Evolutionary conservation across 805 yeast genomes (phyloP), one percentile per base, ranked within the genome.

Genomic region (Starmerella stigmatis): DNA sequence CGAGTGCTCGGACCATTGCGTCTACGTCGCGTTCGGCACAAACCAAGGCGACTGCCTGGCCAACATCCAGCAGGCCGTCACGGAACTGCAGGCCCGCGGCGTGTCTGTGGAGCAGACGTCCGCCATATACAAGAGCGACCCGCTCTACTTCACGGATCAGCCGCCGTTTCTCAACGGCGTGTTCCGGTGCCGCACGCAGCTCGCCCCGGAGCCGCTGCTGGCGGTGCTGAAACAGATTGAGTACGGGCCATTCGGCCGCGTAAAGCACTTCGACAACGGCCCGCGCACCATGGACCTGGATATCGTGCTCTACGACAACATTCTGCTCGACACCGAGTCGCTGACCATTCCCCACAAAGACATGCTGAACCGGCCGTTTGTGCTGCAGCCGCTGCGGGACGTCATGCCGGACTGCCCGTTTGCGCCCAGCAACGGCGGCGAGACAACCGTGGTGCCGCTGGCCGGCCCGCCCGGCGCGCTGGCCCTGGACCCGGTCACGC

Each of bases 271-370:
- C 53, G 88, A 82, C 12, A 92, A 92, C 60, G 96, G 98, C 0
- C 98, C 99, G 8, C 70, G 99, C 47, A 66, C 84, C 11, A 82
- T 92, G 43, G 99, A 92, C 59, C 69, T 92, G 41, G 99, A 92
- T 63, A 84, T 92, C 12, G 54, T 89, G 12, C 64, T 89, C 19
- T 89, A 77, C 59, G 92, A 78, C 57, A 60, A 64, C 40, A 52
- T 57, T n/a, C 68, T 78, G 9, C 49, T 81, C 36, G 80, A 79
- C 59, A 66, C 72, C 0, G 66, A 71, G 0, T 71, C 75, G 29
- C 71, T 92, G 55, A 74, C 72, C 22, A 70, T 92, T 11, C 99
- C 98, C 0, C 99, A 92, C 62, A 75, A 78, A 32, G 71, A 85
- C 36, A 81, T 92, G 86, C 69, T 86, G 43, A 95, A 86, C 54